A percentile compares a stretch with the other conserved stretches of the same genome.
These are phyloP conservation scores for Fistulina hepatica DNA, from an alignment of 1,284 basidiomycete species.

Conservation along the genomic window DNA sequence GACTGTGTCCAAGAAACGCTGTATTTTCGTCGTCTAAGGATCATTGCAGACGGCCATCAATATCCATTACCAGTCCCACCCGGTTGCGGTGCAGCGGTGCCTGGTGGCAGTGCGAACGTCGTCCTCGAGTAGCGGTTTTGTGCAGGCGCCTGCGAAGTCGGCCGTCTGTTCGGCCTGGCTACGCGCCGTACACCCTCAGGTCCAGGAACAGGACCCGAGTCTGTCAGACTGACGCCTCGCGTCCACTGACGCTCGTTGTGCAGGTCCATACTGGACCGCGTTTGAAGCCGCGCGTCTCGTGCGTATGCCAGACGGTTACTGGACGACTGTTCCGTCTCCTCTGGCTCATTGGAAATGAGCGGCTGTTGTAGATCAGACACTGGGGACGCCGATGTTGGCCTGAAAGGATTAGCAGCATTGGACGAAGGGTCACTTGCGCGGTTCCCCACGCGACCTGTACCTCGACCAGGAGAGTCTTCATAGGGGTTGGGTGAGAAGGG, in stretches of 20 bases:
- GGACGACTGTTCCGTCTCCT: neutral
- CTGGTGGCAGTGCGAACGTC: constrained; percentile 50
- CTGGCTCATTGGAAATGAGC: neutral
- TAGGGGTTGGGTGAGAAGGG: too few relatives aligned
- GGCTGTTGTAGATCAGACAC: constrained; percentile 2
- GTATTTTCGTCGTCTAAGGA: neutral
- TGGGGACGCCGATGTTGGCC: constrained; percentile 10
- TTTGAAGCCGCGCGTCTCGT: constrained; percentile 12
- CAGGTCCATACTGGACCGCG: constrained; percentile 18
- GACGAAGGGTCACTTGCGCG: too few relatives aligned
- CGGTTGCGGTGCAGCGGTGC: constrained; percentile 57
- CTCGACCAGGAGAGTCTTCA: too few relatives aligned
- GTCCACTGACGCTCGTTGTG: constrained; percentile 7
- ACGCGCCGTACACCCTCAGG: constrained; percentile 68
- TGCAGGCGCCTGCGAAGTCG: constrained; percentile 46
- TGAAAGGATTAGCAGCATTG: constrained; percentile 4
- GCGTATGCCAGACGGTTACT: constrained; percentile 8
- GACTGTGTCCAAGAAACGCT: neutral
- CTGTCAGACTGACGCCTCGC: constrained; percentile 65
- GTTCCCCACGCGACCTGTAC: too few relatives aligned
- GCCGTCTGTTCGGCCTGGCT: constrained; percentile 42
- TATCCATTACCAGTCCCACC: constrained; percentile 19
- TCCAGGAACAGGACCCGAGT: constrained; percentile 69
- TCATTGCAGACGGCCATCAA: neutral
- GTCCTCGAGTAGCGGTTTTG: constrained; percentile 64